phyloP scores from a whole-genome alignment of 805 yeast genomes.

The Pichia phayaonensis region DNA sequence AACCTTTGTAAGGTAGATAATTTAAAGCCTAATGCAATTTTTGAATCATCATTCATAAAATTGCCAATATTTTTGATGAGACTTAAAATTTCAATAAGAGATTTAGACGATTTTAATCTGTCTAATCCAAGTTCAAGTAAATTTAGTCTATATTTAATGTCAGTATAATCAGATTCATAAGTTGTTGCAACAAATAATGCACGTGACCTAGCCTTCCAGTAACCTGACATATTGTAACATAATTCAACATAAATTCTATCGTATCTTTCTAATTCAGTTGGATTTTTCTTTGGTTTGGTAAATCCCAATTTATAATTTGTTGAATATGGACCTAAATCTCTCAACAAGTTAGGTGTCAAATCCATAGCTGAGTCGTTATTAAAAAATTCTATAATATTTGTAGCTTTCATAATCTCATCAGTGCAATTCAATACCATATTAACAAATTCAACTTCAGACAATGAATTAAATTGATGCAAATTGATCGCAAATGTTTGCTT shows the following conservation, averaged over 20 bases:
- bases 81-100: slow-evolving; percentile 51
- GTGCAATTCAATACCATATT: slow-evolving; percentile 55
- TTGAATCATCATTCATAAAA: slow-evolving; percentile 67
- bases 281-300: slow-evolving; percentile 45
- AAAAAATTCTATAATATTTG: slow-evolving; percentile 61
- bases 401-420: slow-evolving; percentile 40
- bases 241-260: slow-evolving; percentile 64
- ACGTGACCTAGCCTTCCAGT: slow-evolving; percentile 68
- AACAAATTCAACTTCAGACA: slow-evolving; percentile 48
- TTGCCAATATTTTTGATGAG: slow-evolving; percentile 70
- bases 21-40: slow-evolving; percentile 64
- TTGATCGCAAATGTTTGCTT: slow-evolving; percentile 79
- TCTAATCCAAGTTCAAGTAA: slow-evolving; percentile 53
- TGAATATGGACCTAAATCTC: slow-evolving; percentile 58
- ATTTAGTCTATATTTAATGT: slow-evolving; percentile 47
- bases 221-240: slow-evolving; percentile 57
- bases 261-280: slow-evolving; percentile 52
- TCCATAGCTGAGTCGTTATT: slow-evolving; percentile 58
- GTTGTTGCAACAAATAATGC: slow-evolving; percentile 48
- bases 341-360: slow-evolving; percentile 46
- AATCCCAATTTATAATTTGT: slow-evolving; percentile 35
- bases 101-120: slow-evolving; percentile 42
- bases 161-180: slow-evolving; percentile 60
- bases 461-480: slow-evolving; percentile 51
- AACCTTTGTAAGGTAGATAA: slow-evolving; percentile 61